A percentile compares a stretch with the other conserved stretches of the same genome.
Conservation (phyloP, 2,329 filamentous ascomycete genomes). For the Talaromyces albobiverticillius region DNA sequence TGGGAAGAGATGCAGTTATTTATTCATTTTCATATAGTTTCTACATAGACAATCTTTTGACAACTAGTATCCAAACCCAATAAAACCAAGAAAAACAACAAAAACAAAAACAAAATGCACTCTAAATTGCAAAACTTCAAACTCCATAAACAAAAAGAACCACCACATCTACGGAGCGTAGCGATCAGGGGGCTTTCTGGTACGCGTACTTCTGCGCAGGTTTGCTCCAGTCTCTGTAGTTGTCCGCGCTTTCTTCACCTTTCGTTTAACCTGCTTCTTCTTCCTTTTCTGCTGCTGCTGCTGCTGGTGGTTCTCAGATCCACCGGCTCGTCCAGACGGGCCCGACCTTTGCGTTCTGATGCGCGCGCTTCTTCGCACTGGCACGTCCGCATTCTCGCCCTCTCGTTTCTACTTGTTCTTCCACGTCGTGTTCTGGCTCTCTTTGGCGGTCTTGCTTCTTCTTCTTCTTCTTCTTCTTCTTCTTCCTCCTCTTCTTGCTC, state of each 20-base stretch:
- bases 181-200: conserved; percentile 2
- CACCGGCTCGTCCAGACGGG: neutral
- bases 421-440: neutral
- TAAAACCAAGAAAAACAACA: too few species aligned
- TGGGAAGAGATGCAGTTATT: too few species aligned
- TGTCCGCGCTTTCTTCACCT: neutral
- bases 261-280: neutral
- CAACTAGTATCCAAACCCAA: too few species aligned
- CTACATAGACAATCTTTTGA: too few species aligned
- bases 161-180: neutral
- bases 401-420: neutral
- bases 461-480: neutral
- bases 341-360: neutral
- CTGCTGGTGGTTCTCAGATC: neutral
- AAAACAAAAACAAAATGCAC: too few species aligned
- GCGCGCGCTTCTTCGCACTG: neutral
- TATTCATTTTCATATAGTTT: too few species aligned
- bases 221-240: neutral
- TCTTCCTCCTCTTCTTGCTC: neutral
- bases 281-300: neutral
- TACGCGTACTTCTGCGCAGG: conserved; percentile 1
- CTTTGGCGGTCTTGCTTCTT: neutral
- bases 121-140: too few species aligned
- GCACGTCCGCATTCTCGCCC: neutral
- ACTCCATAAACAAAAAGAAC: too few species aligned